Evolutionary conservation across 176 grass and related monocot species (phyloP).

Genomic region (Triticum turgidum): DNA sequence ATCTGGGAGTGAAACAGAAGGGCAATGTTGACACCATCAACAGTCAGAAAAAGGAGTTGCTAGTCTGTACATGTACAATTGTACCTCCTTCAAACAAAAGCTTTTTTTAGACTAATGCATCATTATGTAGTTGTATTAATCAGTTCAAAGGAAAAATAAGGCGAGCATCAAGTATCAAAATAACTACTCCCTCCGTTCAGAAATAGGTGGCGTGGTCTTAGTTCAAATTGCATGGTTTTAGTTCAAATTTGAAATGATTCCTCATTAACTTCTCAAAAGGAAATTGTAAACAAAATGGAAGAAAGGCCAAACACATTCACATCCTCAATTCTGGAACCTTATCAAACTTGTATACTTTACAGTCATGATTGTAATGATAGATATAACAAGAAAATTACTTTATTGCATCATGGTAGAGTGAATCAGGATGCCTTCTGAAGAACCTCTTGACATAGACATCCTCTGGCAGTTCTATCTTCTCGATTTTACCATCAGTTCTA

Average conservation of each 20-base stretch:
- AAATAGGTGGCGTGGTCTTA: too few relatives aligned
- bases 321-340: background rate
- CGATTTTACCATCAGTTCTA: conserved; percentile 57
- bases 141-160: background rate
- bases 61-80: background rate
- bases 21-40: background rate
- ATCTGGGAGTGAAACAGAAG: background rate
- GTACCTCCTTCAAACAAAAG: background rate
- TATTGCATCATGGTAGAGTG: conserved; percentile 71
- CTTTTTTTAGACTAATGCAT: background rate
- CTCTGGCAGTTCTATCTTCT: conserved; percentile 57
- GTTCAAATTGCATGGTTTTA: too few relatives aligned
- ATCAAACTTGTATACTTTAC: background rate
- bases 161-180: background rate
- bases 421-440: conserved; percentile 65
- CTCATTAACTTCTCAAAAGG: background rate
- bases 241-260: background rate
- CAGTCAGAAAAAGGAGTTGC: background rate
- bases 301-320: background rate
- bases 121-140: background rate
- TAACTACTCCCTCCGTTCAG: background rate
- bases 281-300: background rate
- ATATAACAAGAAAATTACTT: conserved; percentile 45
- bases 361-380: background rate
- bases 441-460: conserved; percentile 71